A percentile compares a stretch with the other conserved stretches of the same genome.
These are phyloP conservation scores for Ceratocystis albifundus DNA, from an alignment of 2,329 filamentous ascomycete genomes.

Conservation along the genomic window DNA sequence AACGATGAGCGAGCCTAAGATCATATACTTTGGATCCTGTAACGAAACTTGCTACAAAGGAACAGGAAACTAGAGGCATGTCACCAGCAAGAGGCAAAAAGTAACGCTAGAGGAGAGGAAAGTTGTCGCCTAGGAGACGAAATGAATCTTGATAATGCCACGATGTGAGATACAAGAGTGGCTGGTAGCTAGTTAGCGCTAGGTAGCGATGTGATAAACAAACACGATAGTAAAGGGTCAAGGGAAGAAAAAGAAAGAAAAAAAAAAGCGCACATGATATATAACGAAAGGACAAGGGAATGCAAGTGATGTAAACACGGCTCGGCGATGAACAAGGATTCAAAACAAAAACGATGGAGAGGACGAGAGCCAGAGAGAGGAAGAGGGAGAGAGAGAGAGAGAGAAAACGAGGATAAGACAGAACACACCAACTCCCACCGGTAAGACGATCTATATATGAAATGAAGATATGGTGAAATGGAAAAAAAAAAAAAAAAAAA, in stretches of 20 bases:
- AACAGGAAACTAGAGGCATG: not conserved
- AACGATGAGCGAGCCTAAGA: not conserved
- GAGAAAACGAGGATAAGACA: not conserved
- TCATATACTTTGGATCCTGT: not conserved
- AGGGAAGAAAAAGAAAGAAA: not conserved
- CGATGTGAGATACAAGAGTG: too few relatives aligned
- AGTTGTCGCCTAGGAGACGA: too few relatives aligned
- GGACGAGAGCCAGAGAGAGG: too few relatives aligned
- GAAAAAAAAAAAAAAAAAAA: too few relatives aligned
- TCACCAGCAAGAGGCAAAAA: not conserved
- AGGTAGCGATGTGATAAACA: too few relatives aligned
- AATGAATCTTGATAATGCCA: too few relatives aligned
- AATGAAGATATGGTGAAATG: not conserved
- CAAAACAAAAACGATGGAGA: not conserved
- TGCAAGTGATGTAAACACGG: not conserved
- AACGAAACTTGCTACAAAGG: not conserved
- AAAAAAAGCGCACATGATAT: not conserved
- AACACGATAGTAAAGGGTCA: not conserved
- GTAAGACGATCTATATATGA: slow-evolving; percentile 9
- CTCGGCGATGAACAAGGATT: not conserved
- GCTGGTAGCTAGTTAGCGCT: too few relatives aligned
- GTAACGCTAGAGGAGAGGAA: not conserved
- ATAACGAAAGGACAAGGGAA: not conserved
- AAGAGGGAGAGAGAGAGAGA: not conserved
- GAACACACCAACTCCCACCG: slow-evolving; percentile 7